phyloP scores from a whole-genome alignment of 2,329 filamentous ascomycete genomes.

The Lachnellula occidentalis region DNA sequence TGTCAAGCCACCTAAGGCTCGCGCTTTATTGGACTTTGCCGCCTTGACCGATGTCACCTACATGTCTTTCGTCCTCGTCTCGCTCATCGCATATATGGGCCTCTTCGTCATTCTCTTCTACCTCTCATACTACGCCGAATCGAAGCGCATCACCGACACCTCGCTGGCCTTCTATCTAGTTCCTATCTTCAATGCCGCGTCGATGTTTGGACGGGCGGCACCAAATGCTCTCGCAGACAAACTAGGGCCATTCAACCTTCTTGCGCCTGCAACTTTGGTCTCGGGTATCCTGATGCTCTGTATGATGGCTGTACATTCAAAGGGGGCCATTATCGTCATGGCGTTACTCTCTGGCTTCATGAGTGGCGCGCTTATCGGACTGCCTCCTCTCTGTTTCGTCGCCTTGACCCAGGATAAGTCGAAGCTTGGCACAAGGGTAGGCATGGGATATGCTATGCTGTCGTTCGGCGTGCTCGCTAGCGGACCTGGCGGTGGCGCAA shows the following conservation, averaged over 20 bases:
- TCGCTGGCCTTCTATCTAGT: constrained; percentile 45
- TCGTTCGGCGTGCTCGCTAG: constrained; percentile 7
- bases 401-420: constrained; percentile 36
- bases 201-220: constrained; percentile 47
- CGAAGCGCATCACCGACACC: constrained; percentile 28
- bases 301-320: constrained; percentile 33
- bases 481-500: constrained; percentile 8
- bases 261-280: constrained; percentile 36
- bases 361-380: constrained; percentile 37
- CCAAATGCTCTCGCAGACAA: constrained; percentile 47
- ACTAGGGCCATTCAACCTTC: constrained; percentile 47
- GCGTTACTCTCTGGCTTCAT: constrained; percentile 58
- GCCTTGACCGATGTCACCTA: constrained; percentile 37
- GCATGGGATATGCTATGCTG: constrained; percentile 22
- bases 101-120: constrained; percentile 37
- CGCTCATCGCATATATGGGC: constrained; percentile 36
- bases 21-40: constrained; percentile 34
- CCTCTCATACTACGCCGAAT: constrained; percentile 34
- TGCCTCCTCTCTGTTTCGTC: constrained; percentile 37
- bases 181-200: constrained; percentile 44
- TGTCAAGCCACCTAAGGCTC: constrained; percentile 31
- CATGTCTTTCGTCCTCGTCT: constrained; percentile 31
- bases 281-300: constrained; percentile 33
- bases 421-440: constrained; percentile 39
- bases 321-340: constrained; percentile 54